Base-by-base conservation (phyloP, 225 moss, liverwort and hornwort species). In the Neckera pumila region DNA sequence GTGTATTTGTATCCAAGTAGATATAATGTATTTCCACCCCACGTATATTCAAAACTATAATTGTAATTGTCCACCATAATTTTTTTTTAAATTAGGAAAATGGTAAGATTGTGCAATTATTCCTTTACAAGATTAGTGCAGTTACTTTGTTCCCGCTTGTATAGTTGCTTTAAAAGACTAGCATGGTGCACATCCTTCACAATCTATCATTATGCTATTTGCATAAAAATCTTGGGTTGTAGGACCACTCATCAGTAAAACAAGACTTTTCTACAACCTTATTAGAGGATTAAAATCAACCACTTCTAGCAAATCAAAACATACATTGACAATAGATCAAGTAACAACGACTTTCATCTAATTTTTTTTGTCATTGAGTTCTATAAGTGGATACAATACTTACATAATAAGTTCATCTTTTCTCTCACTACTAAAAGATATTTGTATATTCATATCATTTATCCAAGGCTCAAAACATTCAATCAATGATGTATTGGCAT, bases 71-170 rank as follows among this genome's bases (percentile, higher is more conserved):
- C 14, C 2, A 54, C 23, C 9, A 21, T 36, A 2, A 76, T n/a
- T n/a, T n/a, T n/a, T n/a, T n/a, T n/a, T n/a, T n/a, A n/a, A n/a
- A n/a, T n/a, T n/a, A n/a, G n/a, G n/a, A n/a, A n/a, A n/a, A n/a
- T n/a, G n/a, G n/a, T n/a, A n/a, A n/a, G n/a, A 36, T 26, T 4
- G 34, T 51, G 5, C 7, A 51, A 33, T 75, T 33, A 20, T n/a
- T n/a, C n/a, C 7, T 51, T 51, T 51, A 1, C 5, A 0, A 3
- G 2, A 43, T 7, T 28, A 45, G 9, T 0, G 3, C 10, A 73
- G 10, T 45, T 43, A 43, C 17, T 47, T 49, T 30, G 14, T 23
- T 54, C 2, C 2, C 5, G 53, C 6, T 34, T 14, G 1, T 22
- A 6, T 21, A 76, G 14, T 19, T 51, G 34, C 34, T 22, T 21